Conservation (phyloP, 495 filamentous ascomycete species). For the Pseudoneurospora amorphoporcata region DNA sequence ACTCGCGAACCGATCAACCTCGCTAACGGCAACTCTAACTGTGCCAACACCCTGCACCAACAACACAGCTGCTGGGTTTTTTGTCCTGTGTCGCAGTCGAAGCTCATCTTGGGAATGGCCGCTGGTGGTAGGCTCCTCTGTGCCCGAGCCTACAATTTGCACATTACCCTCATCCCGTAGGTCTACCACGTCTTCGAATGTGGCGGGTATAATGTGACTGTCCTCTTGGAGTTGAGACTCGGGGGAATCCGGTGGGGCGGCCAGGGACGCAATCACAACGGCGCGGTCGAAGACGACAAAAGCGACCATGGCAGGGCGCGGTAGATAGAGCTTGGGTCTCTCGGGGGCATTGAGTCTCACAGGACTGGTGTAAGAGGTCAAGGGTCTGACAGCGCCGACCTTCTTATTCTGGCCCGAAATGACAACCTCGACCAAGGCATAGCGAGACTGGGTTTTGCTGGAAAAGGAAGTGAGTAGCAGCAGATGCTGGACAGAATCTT, state of each 20-base stretch:
- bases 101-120: slow-evolving; percentile 30
- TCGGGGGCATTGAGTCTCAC: slow-evolving; percentile 25
- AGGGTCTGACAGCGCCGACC: slow-evolving; percentile 47
- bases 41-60: slow-evolving; percentile 72
- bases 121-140: slow-evolving; percentile 40
- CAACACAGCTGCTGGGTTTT: slow-evolving; percentile 56
- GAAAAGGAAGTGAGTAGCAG: slow-evolving; percentile 31
- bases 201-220: slow-evolving; percentile 42
- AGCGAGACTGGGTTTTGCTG: slow-evolving; percentile 23
- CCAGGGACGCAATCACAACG: slow-evolving; percentile 64
- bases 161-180: slow-evolving; percentile 56
- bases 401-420: slow-evolving; percentile 23
- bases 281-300: slow-evolving; percentile 70
- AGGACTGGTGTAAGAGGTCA: slow-evolving; percentile 51
- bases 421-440: slow-evolving; percentile 35
- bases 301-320: slow-evolving; percentile 66
- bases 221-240: slow-evolving; percentile 60
- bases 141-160: slow-evolving; percentile 51
- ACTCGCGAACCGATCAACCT: slow-evolving; percentile 41
- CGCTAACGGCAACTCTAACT: slow-evolving; percentile 56
- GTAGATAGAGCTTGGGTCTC: slow-evolving; percentile 64
- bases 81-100: slow-evolving; percentile 40
- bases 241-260: slow-evolving; percentile 47
- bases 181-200: slow-evolving; percentile 77
- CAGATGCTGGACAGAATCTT: slow-evolving; percentile 33